Conservation (phyloP, 2,329 filamentous ascomycete genomes). For the Aspergillaceae sp. region DNA sequence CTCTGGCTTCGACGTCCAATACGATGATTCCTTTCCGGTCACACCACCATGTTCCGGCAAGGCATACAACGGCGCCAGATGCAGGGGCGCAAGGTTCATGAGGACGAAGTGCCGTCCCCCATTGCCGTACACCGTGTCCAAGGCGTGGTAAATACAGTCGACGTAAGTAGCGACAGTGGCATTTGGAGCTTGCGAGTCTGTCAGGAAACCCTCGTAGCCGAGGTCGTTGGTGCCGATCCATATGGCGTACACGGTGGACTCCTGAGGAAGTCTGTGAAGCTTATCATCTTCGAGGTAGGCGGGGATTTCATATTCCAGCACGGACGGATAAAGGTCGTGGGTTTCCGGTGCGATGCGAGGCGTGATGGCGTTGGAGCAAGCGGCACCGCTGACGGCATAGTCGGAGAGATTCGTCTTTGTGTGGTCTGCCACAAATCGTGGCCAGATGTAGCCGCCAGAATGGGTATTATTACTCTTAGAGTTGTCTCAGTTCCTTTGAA, state of each 20-base stretch:
- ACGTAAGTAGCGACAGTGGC: slow-evolving; percentile 58
- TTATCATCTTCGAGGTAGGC: slow-evolving; percentile 22
- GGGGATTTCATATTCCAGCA: slow-evolving; percentile 53
- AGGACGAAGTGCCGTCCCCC: slow-evolving; percentile 65
- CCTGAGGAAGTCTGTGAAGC: slow-evolving; percentile 37
- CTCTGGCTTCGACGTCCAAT: slow-evolving; percentile 40
- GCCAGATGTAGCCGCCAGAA: slow-evolving; percentile 61
- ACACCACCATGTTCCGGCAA: slow-evolving; percentile 39
- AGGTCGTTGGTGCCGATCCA: slow-evolving; percentile 81
- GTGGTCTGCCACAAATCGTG: slow-evolving; percentile 55
- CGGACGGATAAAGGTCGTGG: slow-evolving; percentile 51
- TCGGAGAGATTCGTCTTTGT: slow-evolving; percentile 48
- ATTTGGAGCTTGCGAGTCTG: slow-evolving; percentile 51
- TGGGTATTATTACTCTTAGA: slow-evolving; percentile 44
- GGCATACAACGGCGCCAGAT: slow-evolving; percentile 60
- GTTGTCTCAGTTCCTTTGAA: not conserved
- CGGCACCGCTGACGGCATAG: slow-evolving; percentile 65
- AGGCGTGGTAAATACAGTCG: slow-evolving; percentile 57
- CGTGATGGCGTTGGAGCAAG: slow-evolving; percentile 62
- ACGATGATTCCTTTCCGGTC: slow-evolving; percentile 28
- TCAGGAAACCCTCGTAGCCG: slow-evolving; percentile 56
- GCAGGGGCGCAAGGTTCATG: slow-evolving; percentile 59
- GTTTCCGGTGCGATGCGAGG: slow-evolving; percentile 46
- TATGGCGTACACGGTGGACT: slow-evolving; percentile 62
- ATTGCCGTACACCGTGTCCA: slow-evolving; percentile 55